Conservation (phyloP, 2,329 filamentous ascomycete species). For the Neodidymelliopsis sp. region DNA sequence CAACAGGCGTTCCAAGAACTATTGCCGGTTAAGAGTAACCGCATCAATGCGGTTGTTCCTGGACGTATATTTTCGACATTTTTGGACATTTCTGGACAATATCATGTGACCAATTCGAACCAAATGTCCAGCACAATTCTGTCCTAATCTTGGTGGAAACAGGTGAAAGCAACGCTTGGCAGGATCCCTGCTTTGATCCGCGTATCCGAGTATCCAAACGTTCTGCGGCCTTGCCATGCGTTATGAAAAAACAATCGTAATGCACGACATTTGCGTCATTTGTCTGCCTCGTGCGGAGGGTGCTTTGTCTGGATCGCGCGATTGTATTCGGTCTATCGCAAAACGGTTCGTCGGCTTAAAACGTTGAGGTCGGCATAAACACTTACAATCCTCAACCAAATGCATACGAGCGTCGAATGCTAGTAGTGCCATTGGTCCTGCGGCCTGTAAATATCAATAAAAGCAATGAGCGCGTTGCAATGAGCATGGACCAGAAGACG, state of each 20-base stretch:
- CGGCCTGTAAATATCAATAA: background rate
- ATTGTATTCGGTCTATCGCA: conserved; percentile 6
- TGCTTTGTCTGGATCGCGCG: conserved; percentile 5
- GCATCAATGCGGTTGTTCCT: background rate
- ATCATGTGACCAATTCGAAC: conserved; percentile 1
- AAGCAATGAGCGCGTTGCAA: background rate
- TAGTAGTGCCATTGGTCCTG: background rate
- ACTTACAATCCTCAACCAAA: background rate
- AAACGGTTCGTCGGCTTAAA: conserved; percentile 1
- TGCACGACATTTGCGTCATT: conserved; percentile 5
- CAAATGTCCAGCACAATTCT: too few species aligned
- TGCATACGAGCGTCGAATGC: background rate
- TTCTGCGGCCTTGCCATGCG: background rate
- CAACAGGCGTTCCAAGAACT: background rate
- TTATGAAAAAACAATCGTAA: background rate
- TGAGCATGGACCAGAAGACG: background rate
- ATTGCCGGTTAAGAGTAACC: background rate
- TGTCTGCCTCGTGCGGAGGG: background rate
- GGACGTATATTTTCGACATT: conserved; percentile 10
- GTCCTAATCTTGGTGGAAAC: background rate
- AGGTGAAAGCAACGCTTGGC: conserved; percentile 3
- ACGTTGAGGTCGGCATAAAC: background rate
- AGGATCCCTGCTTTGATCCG: background rate
- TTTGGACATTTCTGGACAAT: background rate
- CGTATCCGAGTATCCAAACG: background rate